Base-by-base conservation (phyloP, 495 filamentous ascomycete species). In the Xylaria bambusicola region DNA sequence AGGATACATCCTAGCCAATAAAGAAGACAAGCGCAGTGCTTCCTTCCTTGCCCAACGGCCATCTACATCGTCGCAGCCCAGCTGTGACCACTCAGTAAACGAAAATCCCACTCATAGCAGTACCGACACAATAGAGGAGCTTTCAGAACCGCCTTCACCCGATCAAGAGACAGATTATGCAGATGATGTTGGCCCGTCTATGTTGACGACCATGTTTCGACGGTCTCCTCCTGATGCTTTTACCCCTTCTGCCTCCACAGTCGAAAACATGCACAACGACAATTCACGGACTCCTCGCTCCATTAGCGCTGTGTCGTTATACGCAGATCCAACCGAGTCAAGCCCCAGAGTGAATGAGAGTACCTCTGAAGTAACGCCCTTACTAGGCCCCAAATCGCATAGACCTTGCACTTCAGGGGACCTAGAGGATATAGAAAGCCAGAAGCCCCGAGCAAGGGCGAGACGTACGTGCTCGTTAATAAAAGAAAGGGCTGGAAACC, bases 1-100 rank as follows among this genome's bases (percentile, higher is more conserved):
- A 23, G 90, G 84, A 6, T 90, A 90, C 62, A 89, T 89, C n/a
- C 79, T 97, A 31, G 90, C 88, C 52, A 84, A 87, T 65, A 79
- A 82, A 54, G 67, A 77, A 38, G 71, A 76, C 55, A 68, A 67
- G 47, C 70, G 63, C 21, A 74, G 69, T 54, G 64, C 71, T 35
- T 69, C 76, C 24, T 77, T 81, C 48, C 75, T 79, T 17, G 54
- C 63, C 33, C 71, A 70, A 35, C 64, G 65, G 56, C 73, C 68
- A 35, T 73, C 76, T 52, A 60, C 54, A 18, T 69, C 68, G 15
- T 73, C 74, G 60, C 59, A 66, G 51, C 60, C 47, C 46, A 64
- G 61, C 48, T 64, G 55, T 47, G 63, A 67, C 18, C 72, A 73
- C 24, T 29, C 52, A 53, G 41, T 41, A 20, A 55, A 49, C 36